Evolutionary conservation across 306 rosid genomes (phyloP).

Genomic region (Luffa aegyptiaca): DNA sequence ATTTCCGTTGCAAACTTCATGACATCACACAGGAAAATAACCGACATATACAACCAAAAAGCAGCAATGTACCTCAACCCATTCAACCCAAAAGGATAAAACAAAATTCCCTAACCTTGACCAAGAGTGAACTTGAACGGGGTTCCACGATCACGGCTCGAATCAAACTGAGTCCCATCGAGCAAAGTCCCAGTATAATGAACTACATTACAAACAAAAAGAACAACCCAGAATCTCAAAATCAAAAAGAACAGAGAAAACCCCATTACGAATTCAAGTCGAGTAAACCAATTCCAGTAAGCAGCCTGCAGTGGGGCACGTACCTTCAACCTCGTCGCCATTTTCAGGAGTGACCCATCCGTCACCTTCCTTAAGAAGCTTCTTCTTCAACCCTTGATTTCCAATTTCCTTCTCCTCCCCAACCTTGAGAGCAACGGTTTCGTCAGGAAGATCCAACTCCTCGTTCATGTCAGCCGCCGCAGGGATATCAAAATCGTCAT

Average conservation of each 20-base stretch:
- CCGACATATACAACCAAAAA: not conserved
- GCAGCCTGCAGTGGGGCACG: not conserved
- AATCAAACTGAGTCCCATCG: conserved; percentile 88
- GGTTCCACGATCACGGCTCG: conserved; percentile 66
- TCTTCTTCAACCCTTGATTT: conserved; percentile 70
- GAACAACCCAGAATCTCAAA: not conserved
- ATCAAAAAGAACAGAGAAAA: not conserved
- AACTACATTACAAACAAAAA: conserved; percentile 27
- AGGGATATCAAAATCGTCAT: conserved; percentile 56
- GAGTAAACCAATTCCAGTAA: not conserved
- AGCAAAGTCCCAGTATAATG: conserved; percentile 89
- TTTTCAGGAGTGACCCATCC: conserved; percentile 68
- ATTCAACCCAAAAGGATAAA: not conserved
- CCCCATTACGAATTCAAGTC: not conserved
- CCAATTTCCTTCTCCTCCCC: conserved; percentile 97
- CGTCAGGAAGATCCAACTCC: conserved; percentile 56
- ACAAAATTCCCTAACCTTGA: conserved; percentile 43
- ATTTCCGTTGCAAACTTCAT: not conserved
- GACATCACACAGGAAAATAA: not conserved
- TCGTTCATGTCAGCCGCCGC: conserved; percentile 45
- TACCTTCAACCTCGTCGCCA: conserved; percentile 94
- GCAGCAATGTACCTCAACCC: not conserved
- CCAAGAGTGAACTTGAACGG: conserved; percentile 93
- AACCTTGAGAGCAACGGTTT: conserved; percentile 31
- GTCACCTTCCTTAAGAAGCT: conserved; percentile 71